Conservation (phyloP, 371 early-diverging fungal genomes). For the Mucor indicus region DNA sequence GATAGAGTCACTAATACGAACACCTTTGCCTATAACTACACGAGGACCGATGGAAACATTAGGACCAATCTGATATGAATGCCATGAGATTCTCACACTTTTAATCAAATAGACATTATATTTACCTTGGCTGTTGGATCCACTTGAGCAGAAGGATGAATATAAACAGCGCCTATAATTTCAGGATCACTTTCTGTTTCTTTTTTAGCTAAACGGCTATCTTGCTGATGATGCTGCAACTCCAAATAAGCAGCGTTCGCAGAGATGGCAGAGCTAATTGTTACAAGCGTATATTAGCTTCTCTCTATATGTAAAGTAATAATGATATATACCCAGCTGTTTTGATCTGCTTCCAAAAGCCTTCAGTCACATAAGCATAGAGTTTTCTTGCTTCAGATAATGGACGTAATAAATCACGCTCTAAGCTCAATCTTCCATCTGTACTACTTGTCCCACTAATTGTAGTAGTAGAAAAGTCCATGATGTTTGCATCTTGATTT, state of each 20-base stretch:
- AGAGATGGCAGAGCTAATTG: conserved; percentile 87
- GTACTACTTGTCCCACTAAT: neutral
- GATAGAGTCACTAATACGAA: conserved; percentile 92
- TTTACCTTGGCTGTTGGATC: conserved; percentile 81
- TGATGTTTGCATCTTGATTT: conserved; percentile 17
- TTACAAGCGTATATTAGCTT: too few relatives aligned
- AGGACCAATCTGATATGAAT: conserved; percentile 69
- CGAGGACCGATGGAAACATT: conserved; percentile 96
- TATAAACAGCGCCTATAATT: conserved; percentile 88
- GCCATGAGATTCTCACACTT: neutral
- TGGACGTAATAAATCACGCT: conserved; percentile 87
- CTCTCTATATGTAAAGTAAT: neutral
- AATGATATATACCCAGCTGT: conserved; percentile 70
- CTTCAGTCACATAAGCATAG: conserved; percentile 73
- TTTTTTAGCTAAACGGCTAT: conserved; percentile 64
- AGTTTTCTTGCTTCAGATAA: conserved; percentile 81
- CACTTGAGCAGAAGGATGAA: conserved; percentile 90
- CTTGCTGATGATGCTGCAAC: conserved; percentile 59
- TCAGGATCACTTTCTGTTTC: conserved; percentile 60
- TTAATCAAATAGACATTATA: neutral
- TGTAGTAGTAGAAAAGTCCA: neutral
- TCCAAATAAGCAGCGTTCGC: conserved; percentile 90
- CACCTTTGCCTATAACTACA: conserved; percentile 89
- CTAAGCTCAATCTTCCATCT: conserved; percentile 80
- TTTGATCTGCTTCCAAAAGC: conserved; percentile 95